Conservation (phyloP, 2,329 filamentous ascomycete species). For the Venturia nashicola region DNA sequence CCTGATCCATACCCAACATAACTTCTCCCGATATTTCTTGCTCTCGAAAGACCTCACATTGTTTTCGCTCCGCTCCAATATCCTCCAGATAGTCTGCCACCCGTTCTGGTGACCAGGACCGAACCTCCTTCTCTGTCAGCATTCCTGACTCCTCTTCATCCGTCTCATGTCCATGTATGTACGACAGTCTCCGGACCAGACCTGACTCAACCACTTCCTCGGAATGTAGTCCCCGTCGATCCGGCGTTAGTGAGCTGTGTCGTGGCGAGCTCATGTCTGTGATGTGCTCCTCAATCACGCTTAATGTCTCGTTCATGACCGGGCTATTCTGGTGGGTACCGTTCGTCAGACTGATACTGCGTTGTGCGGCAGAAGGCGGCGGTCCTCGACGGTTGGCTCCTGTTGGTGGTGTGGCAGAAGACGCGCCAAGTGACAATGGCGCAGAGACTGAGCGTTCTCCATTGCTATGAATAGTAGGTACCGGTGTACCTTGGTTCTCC, state of each 20-base stretch:
- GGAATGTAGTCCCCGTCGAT: constrained; percentile 30
- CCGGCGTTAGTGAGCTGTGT: constrained; percentile 30
- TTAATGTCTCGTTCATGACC: constrained; percentile 87
- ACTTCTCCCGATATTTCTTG: constrained; percentile 96
- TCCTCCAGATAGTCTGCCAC: constrained; percentile 85
- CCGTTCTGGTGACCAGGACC: constrained; percentile 64
- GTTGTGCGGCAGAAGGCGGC: constrained; percentile 12
- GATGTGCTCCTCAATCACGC: constrained; percentile 94
- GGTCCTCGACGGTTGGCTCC: neutral
- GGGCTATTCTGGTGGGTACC: constrained; percentile 38
- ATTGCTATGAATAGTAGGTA: neutral
- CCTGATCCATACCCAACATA: constrained; percentile 86
- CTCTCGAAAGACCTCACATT: constrained; percentile 88
- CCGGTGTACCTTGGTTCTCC: neutral
- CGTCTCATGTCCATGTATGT: constrained; percentile 88
- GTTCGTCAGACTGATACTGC: constrained; percentile 24
- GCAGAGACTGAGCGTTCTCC: constrained; percentile 6
- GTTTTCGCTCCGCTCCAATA: constrained; percentile 70
- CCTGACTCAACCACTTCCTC: constrained; percentile 90
- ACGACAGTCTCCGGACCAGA: constrained; percentile 66
- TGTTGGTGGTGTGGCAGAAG: neutral
- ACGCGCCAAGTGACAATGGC: constrained; percentile 2
- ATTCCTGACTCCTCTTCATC: constrained; percentile 74
- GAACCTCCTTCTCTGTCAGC: constrained; percentile 64
- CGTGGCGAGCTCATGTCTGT: constrained; percentile 64